Evolutionary conservation across 2,329 filamentous ascomycete genomes (phyloP), one percentile per base, ranked within the genome.

Genomic region (Nigrograna mackinnonii): DNA sequence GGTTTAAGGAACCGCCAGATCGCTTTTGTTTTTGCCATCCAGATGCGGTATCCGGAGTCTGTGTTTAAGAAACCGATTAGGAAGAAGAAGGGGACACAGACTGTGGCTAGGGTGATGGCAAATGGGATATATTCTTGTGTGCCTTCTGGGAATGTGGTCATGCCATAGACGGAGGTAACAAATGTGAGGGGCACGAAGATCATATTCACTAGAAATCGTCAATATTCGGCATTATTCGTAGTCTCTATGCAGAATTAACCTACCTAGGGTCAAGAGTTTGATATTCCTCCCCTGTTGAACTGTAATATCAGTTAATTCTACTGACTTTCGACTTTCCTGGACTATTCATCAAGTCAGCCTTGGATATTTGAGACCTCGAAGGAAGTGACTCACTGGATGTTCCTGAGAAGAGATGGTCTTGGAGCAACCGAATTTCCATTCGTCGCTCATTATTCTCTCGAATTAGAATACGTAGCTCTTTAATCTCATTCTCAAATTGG

Each of bases 391-490:
- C n/a, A n/a, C n/a, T n/a, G n/a, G n/a, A n/a, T n/a, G n/a, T n/a
- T 2, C 82, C 82, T 24, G 72, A 79, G 61, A 85, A 85, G 1
- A 85, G 72, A 58, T 85, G 81, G 45, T 85, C 81, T 39, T 82
- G 69, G 44, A 85, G 58, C 4, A 75, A 78, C 38, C 75, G 67
- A 35, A 84, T 81, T 55, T 83, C 79, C 37, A 75, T 75, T 14
- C 79, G 65, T 13, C 77, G 72, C 35, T 75, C 71, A 50, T 80
- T 76, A 43, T 83, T 83, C 41, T 76, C 71, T 35, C 71, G 67
- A 19, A 76, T 68, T 18, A 80, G 68, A 9, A 66, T 69, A 9
- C 69, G 64, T 2, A 82, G 69, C 33, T 79, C 73, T 9, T 65
- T 67, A 28, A 83, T 75, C 14, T 79, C 77, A 20, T 70, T 69